Conservation (phyloP, 2,329 filamentous ascomycete genomes). For the Alternaria brassicae region DNA sequence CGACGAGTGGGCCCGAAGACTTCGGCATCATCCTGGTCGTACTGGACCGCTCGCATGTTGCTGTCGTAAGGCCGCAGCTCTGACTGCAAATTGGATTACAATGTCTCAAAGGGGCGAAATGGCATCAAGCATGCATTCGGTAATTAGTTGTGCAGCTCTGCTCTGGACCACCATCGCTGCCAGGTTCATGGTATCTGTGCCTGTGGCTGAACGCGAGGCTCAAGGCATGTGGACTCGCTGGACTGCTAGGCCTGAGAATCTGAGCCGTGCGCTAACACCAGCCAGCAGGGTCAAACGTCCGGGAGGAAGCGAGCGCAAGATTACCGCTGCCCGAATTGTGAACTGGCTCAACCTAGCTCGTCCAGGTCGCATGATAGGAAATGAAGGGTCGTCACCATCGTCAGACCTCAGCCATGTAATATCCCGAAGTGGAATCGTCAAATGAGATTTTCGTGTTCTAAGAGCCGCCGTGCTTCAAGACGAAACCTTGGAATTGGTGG, state of each 20-base stretch:
- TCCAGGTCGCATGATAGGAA: constrained; percentile 44
- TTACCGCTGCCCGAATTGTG: constrained; percentile 43
- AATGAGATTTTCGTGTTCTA: constrained; percentile 45
- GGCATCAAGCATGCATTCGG: constrained; percentile 10
- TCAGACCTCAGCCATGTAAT: constrained; percentile 42
- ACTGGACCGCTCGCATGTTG: constrained; percentile 4
- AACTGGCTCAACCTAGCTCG: constrained; percentile 34
- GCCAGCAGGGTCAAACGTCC: constrained; percentile 48
- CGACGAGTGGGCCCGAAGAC: not conserved
- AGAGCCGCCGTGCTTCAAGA: constrained; percentile 45
- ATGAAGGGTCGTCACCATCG: constrained; percentile 48
- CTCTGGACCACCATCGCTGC: constrained; percentile 30
- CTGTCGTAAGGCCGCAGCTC: not conserved
- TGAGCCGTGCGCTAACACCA: constrained; percentile 39
- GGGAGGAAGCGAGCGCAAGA: constrained; percentile 51
- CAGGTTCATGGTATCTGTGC: constrained; percentile 22
- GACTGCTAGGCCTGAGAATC: constrained; percentile 30
- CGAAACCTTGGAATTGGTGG: constrained; percentile 44
- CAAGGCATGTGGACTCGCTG: constrained; percentile 31
- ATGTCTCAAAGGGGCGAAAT: constrained; percentile 8
- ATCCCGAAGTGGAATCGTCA: constrained; percentile 41
- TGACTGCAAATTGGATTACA: constrained; percentile 4
- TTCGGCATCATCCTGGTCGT: not conserved
- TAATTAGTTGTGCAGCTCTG: constrained; percentile 17
- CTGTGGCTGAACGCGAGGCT: constrained; percentile 37